phyloP scores from a whole-genome alignment of 1,284 basidiomycete genomes.

The Calocybe gambosa region DNA sequence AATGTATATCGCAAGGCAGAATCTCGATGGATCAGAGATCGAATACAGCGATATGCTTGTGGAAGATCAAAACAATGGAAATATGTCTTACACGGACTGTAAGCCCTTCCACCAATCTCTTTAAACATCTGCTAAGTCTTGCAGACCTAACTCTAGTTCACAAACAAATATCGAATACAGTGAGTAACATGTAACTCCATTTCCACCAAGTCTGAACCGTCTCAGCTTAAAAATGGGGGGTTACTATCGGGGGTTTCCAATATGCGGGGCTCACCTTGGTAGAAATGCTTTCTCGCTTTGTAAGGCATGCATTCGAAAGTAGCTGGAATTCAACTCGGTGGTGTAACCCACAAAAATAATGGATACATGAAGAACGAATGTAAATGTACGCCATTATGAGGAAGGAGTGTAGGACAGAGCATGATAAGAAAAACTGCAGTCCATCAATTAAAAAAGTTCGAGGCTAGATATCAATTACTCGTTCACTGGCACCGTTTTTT shows the following conservation, averaged over 20 bases:
- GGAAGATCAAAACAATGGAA: constrained; percentile 96
- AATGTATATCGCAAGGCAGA: constrained; percentile 83
- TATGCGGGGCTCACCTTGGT: constrained; percentile 46
- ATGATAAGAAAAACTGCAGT: constrained; percentile 14
- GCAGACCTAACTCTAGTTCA: constrained; percentile 35
- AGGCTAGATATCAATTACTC: constrained; percentile 21
- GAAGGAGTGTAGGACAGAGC: constrained; percentile 15
- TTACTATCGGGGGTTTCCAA: constrained; percentile 30
- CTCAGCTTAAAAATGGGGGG: constrained; percentile 39
- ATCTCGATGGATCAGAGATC: constrained; percentile 89
- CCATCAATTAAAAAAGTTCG: constrained; percentile 8
- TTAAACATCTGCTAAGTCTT: neutral
- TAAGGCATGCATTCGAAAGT: neutral
- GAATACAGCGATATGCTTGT: constrained; percentile 97
- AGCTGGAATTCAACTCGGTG: constrained; percentile 9
- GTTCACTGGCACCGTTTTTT: constrained; percentile 39
- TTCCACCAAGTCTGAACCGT: neutral
- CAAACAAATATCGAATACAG: constrained; percentile 51
- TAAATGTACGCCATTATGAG: constrained; percentile 19
- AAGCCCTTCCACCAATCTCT: constrained; percentile 25
- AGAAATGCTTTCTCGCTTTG: constrained; percentile 10
- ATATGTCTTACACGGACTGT: constrained; percentile 87
- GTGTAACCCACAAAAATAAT: constrained; percentile 7
- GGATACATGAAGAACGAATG: constrained; percentile 15
- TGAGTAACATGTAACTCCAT: constrained; percentile 34